Base-by-base conservation (phyloP, 306 rosid genomes). In the Citrullus amarus region DNA sequence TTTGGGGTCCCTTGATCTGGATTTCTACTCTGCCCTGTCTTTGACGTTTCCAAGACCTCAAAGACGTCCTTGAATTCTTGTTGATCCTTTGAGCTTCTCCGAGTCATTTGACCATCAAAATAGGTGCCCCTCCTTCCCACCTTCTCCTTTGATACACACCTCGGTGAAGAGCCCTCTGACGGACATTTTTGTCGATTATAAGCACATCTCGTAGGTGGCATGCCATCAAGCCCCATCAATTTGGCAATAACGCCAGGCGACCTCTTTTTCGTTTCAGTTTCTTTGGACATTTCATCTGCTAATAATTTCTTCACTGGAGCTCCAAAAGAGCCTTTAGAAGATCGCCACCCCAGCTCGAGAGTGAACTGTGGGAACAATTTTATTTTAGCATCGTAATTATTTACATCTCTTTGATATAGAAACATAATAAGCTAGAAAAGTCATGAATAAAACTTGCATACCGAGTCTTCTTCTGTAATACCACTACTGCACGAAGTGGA, bases 151-250 rank as follows among this genome's bases (percentile, higher is more conserved):
- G 85, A 85, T n/a, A 79, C 38, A 34, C 81, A 53, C 62, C 78
- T 83, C 60, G 48, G 83, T 58, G 25, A 59, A 80, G 72, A 77
- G 39, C 28, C 78, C 58, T 84, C 94, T 1, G 91, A 78, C 10
- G 79, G 79, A 78, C 80, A 80, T 69, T 80, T 88, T 9, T 81
- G 87, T 58, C 84, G 94, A 83, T 81, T 90, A 76, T 82, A 82
- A 72, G 79, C 28, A 80, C 87, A 79, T 82, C 87, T 91, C 84
- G 89, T 91, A 75, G 85, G 83, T 1, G 98, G 98, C 81, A 95
- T 68, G 79, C 93, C 97, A 70, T 95, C 99, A 69, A 95, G 99
- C 79, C 99, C 99, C 99, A 95, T 95, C 91, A 95, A 86, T 84
- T 88, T 91, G 53, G 97, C 97, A 74, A 95, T 82, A 58, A 95